These are phyloP conservation scores for Termitomyces sp. DNA, from an alignment of 768 basidiomycete species.

Conservation along the genomic window DNA sequence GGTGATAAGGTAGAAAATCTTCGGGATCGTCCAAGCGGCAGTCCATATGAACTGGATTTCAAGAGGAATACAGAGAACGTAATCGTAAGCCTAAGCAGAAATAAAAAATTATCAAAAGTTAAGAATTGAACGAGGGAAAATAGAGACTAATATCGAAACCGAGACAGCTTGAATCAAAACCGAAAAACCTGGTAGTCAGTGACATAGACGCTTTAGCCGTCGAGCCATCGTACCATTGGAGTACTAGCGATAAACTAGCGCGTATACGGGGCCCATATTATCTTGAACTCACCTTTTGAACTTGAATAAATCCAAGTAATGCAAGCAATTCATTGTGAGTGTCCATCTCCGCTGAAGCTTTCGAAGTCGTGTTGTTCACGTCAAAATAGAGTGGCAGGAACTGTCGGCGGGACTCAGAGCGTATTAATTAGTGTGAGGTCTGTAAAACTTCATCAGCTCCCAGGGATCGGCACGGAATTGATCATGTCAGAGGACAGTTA, in stretches of 20 bases:
- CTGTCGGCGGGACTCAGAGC: too few species aligned
- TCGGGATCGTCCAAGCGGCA: conserved; percentile 8
- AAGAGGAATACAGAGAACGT: conserved; percentile 11
- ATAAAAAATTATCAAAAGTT: background rate
- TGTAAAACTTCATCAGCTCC: too few species aligned
- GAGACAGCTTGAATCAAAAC: background rate
- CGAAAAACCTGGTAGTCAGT: background rate
- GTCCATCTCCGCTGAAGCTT: background rate
- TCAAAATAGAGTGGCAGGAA: too few species aligned
- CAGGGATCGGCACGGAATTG: too few species aligned
- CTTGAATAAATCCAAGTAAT: background rate
- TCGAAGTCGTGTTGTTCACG: background rate
- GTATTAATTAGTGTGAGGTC: too few species aligned
- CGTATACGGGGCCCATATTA: background rate
- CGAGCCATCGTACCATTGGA: background rate
- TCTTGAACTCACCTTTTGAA: background rate
- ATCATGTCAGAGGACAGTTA: too few species aligned
- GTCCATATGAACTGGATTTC: conserved; percentile 6
- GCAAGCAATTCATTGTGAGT: background rate
- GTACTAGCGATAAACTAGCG: background rate
- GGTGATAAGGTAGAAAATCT: conserved; percentile 7
- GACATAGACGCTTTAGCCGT: background rate
- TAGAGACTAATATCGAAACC: too few species aligned
- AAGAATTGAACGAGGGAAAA: background rate
- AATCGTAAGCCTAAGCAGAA: conserved; percentile 14